Base-by-base conservation (phyloP, 495 filamentous ascomycete genomes). In the Staphylotrichum tortipilum region DNA sequence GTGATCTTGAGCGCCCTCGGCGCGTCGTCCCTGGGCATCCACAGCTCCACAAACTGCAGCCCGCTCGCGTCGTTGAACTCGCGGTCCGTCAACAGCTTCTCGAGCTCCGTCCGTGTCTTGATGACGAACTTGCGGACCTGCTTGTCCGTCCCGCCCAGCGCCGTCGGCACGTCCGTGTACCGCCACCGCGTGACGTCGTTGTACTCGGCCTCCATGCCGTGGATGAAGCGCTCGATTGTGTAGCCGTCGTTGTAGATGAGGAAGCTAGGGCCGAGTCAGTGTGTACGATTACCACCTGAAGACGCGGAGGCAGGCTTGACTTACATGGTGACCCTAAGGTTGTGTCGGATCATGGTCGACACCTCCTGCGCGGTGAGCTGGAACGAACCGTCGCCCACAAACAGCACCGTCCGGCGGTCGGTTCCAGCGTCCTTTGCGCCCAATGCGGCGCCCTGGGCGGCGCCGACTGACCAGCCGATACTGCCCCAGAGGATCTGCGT, bases 401-500 rank as follows among this genome's bases (percentile, higher is more conserved):
- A 89, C 46, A 96, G 70, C 43, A 96, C 81, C 1, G 85, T 87
- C 22, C 86, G 75, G 18, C 79, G 72, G 31, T 77, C 57, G 11
- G 47, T 64, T 0, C 54, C 61, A 15, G 60, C 44, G 54, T 91
- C 87, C 49, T 82, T 80, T 0, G 78, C 77, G 6, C 84, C 87
- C 38, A 89, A 65, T 2, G 81, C 83, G 5, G 85, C 85, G 26
- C 87, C 87, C 60, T 88, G 85, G 41, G 82, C 81, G 9, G 86
- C 82, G 17, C 86, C 86, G 23, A 89, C 80, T 0, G 86, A 81
- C 65, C 86, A 91, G 0, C 84, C 89, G 57, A 95, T 94, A 50
- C 82, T 87, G 31, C 89, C 88, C 87, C 88, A 94, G 9, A 95
- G 78, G 2, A 91, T 84, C 64, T 95, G 89, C 38, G 79, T 88